Base-by-base conservation (phyloP, 2,329 filamentous ascomycete species). In the Blastomyces silverae region DNA sequence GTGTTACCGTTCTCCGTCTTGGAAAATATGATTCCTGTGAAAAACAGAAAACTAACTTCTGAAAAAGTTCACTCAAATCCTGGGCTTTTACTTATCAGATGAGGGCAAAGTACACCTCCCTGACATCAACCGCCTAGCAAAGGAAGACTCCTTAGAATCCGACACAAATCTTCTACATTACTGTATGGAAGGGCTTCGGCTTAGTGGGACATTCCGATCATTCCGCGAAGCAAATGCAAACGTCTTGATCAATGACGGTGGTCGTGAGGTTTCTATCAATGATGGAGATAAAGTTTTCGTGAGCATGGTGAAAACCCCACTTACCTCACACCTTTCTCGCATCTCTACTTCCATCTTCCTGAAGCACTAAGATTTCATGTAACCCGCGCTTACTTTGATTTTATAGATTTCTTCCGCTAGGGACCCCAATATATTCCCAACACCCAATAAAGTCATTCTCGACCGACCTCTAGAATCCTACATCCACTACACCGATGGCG, bases 121-220 rank as follows among this genome's bases (percentile, higher is more conserved):
- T 8, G 76, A 81, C 25, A 78, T 82, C 2, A 79, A 81, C 65
- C 70, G 62, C 2, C 66, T 80, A 4, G 78, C 68, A 48, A 69
- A 75, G 44, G 58, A 75, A 72, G 57, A 73, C 4, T 74, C 79
- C 50, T 73, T 78, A 17, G 71, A 70, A 5, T 67, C 71, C 20
- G 65, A 70, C 52, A 65, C 67, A 50, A 65, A 68, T 28, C 66
- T 72, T 11, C 64, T 69, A 28, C 67, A 69, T 60, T 72, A 71
- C 53, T 69, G 71, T 52, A 70, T 70, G 50, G 71, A 73, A 53
- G 69, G 67, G 44, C 71, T 69, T 60, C 67, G 71, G 39, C 63
- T 72, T 11, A 70, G 68, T 57, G 69, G 67, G 89, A 86, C 20
- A 82, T 89, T 64, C 86, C 89, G 50, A 80, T 92, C 67, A 42